A percentile compares a stretch with the other conserved stretches of the same genome.
phyloP scores from a whole-genome alignment of 306 rosid genomes.

The Cicer bijugum region DNA sequence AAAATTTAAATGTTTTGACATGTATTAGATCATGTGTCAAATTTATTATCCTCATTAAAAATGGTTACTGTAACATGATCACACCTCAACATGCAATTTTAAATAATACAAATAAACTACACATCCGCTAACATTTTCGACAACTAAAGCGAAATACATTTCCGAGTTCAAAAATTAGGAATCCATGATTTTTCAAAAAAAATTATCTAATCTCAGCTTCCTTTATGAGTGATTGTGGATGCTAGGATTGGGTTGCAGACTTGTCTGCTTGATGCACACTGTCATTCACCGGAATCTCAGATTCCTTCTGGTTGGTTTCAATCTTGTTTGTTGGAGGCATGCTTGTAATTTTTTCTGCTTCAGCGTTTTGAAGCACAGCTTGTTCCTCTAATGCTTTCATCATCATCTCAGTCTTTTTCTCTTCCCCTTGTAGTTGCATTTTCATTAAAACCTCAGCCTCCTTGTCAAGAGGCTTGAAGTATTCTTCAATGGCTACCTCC shows the following conservation, averaged over 20 bases:
- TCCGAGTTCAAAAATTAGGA: slow-evolving; percentile 19
- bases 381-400: slow-evolving; percentile 71
- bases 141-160: slow-evolving; percentile 13
- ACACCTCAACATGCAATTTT: slow-evolving; percentile 16
- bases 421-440: slow-evolving; percentile 78
- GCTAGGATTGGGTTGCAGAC: slow-evolving; percentile 38
- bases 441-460: slow-evolving; percentile 79
- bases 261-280: slow-evolving; percentile 39
- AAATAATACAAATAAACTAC: background rate
- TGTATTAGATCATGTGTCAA: background rate
- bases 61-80: background rate
- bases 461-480: slow-evolving; percentile 86
- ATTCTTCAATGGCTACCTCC: slow-evolving; percentile 85
- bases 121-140: slow-evolving; percentile 6
- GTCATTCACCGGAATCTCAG: slow-evolving; percentile 44
- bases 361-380: slow-evolving; percentile 57
- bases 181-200: slow-evolving; percentile 33
- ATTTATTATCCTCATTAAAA: slow-evolving; percentile 6
- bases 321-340: slow-evolving; percentile 39
- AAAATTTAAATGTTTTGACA: slow-evolving; percentile 1
- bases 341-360: slow-evolving; percentile 48
- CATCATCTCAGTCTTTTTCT: slow-evolving; percentile 65
- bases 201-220: slow-evolving; percentile 52
- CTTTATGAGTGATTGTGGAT: slow-evolving; percentile 36
- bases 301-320: slow-evolving; percentile 50